Base-by-base conservation (phyloP, 768 basidiomycete species). In the Cantharellus cinnabarinus region DNA sequence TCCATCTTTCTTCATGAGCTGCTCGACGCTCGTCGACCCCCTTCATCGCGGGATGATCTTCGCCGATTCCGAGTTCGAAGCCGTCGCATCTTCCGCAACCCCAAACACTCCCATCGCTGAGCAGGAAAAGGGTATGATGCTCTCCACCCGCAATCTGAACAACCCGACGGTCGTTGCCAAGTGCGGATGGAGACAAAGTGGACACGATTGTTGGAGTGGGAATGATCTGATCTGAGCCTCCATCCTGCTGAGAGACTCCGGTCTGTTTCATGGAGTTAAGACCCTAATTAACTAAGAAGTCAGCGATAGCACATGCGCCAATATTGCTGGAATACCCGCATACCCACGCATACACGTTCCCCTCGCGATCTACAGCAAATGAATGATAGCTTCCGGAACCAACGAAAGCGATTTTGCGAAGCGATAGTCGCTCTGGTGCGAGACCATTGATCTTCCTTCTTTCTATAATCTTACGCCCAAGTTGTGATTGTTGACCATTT, bases 291-390 rank as follows among this genome's bases (percentile, higher is more conserved):
- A 29, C 57, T 29, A 29, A 20, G 29, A 15, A 14, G n/a, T 34
- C 57, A 42, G 40, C 10, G 39, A 40, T 4, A 38, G 84, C 41
- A n/a, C 5, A 48, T 40, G 57, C 20, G 78, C 83, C 3, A 75
- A 74, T 63, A 94, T 79, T 62, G 84, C 80, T 59, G 82, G 78
- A 42, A 86, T 73, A 69, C 95, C 94, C 61, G 35, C 52, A 7
- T 20, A 93, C 94, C 94, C 94, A 97, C 7, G 81, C 89, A 82
- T 83, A 97, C 5, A 94, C 85, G 55, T 77, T 79, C 37, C 89
- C 91, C 3, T 75, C 71, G 58, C 84, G 78, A 67, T 91, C 85
- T 59, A 97, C 80, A 2, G 91, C 93, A 66, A 95, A 97, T 0
- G 89, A 94, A 66, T 88, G 85, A 70, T 82, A 87, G 57, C 77